phyloP scores from a whole-genome alignment of 2,329 filamentous ascomycete species.

The Lachnellula willkommii region DNA sequence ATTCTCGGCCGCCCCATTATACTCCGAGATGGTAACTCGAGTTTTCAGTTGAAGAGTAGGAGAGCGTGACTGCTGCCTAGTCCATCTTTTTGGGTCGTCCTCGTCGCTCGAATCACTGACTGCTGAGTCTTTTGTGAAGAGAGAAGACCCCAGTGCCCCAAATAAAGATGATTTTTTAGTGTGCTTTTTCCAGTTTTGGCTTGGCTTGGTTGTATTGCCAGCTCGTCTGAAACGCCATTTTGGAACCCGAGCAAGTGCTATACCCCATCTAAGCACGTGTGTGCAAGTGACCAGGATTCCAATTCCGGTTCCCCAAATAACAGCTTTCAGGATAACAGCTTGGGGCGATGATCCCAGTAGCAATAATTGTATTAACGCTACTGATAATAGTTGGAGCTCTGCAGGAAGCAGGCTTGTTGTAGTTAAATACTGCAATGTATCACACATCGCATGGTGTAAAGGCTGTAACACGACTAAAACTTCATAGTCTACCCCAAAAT shows the following conservation, averaged over 20 bases:
- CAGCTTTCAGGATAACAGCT: conserved; percentile 73
- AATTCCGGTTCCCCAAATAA: conserved; percentile 81
- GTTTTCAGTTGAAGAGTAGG: conserved; percentile 17
- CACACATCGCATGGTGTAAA: conserved; percentile 71
- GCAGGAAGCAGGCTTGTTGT: conserved; percentile 83
- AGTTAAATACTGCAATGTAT: conserved; percentile 71
- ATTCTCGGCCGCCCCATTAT: conserved; percentile 11
- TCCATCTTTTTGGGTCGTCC: conserved; percentile 9
- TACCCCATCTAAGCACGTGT: conserved; percentile 73
- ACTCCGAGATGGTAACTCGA: conserved; percentile 7
- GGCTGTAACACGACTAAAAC: conserved; percentile 62
- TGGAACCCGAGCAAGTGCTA: conserved; percentile 80
- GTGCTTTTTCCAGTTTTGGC: conserved; percentile 3
- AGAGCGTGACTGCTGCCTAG: neutral
- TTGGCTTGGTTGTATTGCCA: conserved; percentile 7
- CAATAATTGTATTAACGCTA: conserved; percentile 74
- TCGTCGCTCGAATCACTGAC: conserved; percentile 23
- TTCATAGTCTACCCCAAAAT: conserved; percentile 32
- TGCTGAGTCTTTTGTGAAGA: conserved; percentile 16
- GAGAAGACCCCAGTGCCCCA: conserved; percentile 11
- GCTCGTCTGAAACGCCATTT: conserved; percentile 78
- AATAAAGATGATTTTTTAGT: conserved; percentile 13
- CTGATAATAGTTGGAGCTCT: conserved; percentile 82
- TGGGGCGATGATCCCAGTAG: conserved; percentile 77
- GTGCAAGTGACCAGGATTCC: conserved; percentile 68